Conservation (phyloP, 1,139 yeast species). For the Kluyveromyces sp. region DNA sequence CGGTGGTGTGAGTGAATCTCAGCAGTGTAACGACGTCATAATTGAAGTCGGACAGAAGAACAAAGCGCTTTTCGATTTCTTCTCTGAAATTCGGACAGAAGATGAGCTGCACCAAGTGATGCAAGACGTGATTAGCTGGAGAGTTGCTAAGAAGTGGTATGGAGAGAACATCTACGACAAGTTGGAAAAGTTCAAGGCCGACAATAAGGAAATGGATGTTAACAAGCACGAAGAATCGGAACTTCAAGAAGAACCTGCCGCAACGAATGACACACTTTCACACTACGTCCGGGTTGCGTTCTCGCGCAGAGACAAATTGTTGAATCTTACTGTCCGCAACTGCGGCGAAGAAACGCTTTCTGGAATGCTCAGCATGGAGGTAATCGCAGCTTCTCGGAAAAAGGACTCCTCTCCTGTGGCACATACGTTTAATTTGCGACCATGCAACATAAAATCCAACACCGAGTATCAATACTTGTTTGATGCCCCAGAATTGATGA, state of each 20-base stretch:
- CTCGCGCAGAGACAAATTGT: neutral
- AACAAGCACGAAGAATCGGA: constrained; percentile 14
- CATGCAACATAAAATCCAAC: neutral
- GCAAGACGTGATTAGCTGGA: constrained; percentile 7
- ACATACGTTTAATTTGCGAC: neutral
- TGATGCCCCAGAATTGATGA: constrained; percentile 1
- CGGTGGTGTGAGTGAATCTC: neutral
- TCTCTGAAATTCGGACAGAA: constrained; percentile 12
- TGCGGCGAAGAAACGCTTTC: neutral
- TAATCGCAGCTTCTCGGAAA: neutral
- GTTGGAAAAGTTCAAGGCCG: constrained; percentile 6
- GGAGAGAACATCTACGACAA: constrained; percentile 13
- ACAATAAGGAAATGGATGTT: constrained; percentile 15
- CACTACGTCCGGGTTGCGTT: too few relatives aligned
- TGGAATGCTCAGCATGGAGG: neutral
- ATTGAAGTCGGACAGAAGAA: constrained; percentile 16
- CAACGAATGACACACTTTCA: constrained; percentile 6
- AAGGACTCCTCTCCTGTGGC: neutral
- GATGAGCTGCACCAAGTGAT: constrained; percentile 6
- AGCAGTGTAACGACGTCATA: constrained; percentile 11
- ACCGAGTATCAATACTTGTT: neutral
- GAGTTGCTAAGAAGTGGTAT: constrained; percentile 11
- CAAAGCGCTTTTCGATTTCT: constrained; percentile 15
- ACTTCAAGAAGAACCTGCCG: too few relatives aligned
- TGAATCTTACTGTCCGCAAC: constrained; percentile 1